phyloP scores from a whole-genome alignment of 345 rosid species.

The Eucalyptus regnans region DNA sequence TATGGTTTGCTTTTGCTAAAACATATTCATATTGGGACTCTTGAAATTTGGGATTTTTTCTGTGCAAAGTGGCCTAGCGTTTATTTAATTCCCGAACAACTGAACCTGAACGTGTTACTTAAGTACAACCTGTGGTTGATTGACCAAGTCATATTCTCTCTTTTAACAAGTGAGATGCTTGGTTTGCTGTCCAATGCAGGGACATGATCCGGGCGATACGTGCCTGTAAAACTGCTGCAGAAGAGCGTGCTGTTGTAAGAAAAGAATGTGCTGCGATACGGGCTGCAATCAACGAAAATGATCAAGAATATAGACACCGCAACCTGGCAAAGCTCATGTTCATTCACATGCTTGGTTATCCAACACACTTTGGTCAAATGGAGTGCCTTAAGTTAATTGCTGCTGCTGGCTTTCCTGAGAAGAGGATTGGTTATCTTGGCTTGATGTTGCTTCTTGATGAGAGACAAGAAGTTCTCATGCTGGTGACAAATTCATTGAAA shows the following conservation, averaged over 20 bases:
- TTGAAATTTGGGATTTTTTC: neutral
- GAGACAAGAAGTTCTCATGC: slow-evolving; percentile 98
- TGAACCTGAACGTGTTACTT: neutral
- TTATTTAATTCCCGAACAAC: neutral
- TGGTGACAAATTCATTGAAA: slow-evolving; percentile 96
- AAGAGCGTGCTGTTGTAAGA: slow-evolving; percentile 95
- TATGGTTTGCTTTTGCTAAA: neutral
- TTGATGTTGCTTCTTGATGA: slow-evolving; percentile 99
- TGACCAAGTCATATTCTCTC: neutral
- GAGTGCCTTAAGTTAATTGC: slow-evolving; percentile 96
- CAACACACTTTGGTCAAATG: slow-evolving; percentile 99
- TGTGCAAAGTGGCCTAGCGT: neutral
- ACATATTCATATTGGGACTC: neutral
- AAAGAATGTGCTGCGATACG: slow-evolving; percentile 98
- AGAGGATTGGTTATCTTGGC: slow-evolving; percentile 97
- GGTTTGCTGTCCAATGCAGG: slow-evolving; percentile 27
- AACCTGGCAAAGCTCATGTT: slow-evolving; percentile 99
- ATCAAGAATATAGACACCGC: slow-evolving; percentile 82
- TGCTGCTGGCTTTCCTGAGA: slow-evolving; percentile 95
- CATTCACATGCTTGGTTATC: slow-evolving; percentile 99
- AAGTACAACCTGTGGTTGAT: neutral
- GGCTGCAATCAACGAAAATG: slow-evolving; percentile 79
- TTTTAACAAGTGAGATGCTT: neutral
- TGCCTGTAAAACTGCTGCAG: slow-evolving; percentile 99
- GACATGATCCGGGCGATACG: slow-evolving; percentile 98